Evolutionary conservation across 148 eudicot genomes (phyloP).

Genomic region (Fallopia convolvulus): DNA sequence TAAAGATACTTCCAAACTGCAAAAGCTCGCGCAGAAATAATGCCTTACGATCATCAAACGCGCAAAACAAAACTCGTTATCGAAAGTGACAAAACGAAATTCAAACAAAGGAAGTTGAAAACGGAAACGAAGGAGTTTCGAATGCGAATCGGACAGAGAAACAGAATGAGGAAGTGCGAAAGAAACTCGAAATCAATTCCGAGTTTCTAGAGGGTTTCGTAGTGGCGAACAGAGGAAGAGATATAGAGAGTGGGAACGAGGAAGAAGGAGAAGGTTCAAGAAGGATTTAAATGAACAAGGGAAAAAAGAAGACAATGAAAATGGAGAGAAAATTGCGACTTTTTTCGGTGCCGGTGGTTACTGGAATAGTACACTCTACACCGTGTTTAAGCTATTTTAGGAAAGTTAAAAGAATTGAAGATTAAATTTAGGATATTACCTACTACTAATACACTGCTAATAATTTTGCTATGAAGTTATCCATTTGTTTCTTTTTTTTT

Average conservation of each 20-base stretch:
- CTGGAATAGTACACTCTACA: neutral
- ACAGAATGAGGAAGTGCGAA: neutral
- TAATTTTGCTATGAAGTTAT: neutral
- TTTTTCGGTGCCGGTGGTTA: neutral
- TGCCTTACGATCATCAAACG: neutral
- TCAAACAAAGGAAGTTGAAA: neutral
- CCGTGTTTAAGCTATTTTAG: neutral
- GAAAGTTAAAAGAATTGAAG: neutral
- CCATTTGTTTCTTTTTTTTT: no score
- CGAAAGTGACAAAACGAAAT: neutral
- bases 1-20: neutral
- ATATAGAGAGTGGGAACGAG: neutral
- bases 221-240: neutral
- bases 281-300: neutral
- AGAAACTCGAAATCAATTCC: conserved; percentile 3
- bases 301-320: neutral
- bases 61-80: neutral
- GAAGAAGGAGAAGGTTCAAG: neutral
- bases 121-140: neutral
- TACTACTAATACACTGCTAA: neutral
- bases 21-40: neutral
- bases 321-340: neutral
- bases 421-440: neutral
- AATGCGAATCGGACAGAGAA: neutral
- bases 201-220: neutral